These are phyloP conservation scores for Phaffia australis DNA, from an alignment of 768 basidiomycete species.

Conservation along the genomic window DNA sequence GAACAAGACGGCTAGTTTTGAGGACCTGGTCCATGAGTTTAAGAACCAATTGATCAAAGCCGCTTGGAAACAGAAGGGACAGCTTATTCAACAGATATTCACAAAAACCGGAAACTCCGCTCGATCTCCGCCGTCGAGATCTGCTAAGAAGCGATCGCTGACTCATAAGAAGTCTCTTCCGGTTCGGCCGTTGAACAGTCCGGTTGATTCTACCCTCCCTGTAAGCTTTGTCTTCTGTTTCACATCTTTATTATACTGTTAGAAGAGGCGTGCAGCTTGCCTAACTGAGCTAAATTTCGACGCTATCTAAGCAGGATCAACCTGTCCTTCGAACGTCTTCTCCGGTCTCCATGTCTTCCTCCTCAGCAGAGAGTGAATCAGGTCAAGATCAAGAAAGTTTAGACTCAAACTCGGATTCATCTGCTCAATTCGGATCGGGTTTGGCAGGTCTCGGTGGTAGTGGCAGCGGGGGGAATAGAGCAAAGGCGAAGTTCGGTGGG, in stretches of 20 bases:
- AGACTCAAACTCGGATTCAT: not conserved
- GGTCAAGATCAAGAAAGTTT: not conserved
- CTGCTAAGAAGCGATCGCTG: not conserved
- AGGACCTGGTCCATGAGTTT: slow-evolving; percentile 37
- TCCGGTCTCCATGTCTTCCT: not conserved
- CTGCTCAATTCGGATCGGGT: too few species aligned
- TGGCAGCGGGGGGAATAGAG: too few species aligned
- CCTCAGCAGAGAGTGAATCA: not conserved
- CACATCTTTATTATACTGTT: not conserved
- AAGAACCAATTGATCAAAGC: slow-evolving; percentile 32
- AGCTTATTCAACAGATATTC: slow-evolving; percentile 32
- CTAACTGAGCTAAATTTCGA: not conserved
- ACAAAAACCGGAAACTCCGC: slow-evolving; percentile 2
- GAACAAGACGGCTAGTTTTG: slow-evolving; percentile 38
- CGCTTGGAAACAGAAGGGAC: slow-evolving; percentile 35
- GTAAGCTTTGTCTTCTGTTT: not conserved
- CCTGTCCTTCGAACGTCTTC: slow-evolving; percentile 1
- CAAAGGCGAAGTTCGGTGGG: too few species aligned
- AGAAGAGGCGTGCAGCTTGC: too few species aligned
- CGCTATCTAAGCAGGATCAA: not conserved
- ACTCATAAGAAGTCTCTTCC: not conserved
- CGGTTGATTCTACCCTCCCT: not conserved
- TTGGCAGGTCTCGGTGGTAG: too few species aligned
- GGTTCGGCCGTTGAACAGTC: not conserved
- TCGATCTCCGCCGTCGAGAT: not conserved